A percentile compares a stretch with the other conserved stretches of the same genome.
These are phyloP conservation scores for Metschnikowia lunata DNA, from an alignment of 805 yeast genomes.

Conservation along the genomic window DNA sequence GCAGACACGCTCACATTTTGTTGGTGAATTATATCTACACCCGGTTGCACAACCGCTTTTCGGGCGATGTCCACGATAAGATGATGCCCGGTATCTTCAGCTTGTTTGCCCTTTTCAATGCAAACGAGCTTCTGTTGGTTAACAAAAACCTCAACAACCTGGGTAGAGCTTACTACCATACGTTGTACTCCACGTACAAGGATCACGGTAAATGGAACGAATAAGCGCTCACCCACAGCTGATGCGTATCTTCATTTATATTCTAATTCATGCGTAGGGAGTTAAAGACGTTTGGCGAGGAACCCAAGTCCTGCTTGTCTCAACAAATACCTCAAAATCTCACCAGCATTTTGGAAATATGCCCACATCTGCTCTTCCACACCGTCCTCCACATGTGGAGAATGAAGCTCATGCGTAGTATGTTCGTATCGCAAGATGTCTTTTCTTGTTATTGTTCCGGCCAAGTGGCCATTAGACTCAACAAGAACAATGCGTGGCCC, in stretches of 20 bases:
- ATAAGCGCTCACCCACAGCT: not conserved
- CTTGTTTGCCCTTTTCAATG: slow-evolving; percentile 66
- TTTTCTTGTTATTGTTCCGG: slow-evolving; percentile 81
- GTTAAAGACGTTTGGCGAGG: slow-evolving; percentile 1
- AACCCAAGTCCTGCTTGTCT: slow-evolving; percentile 1
- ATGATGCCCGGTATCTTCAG: slow-evolving; percentile 55
- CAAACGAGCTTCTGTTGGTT: slow-evolving; percentile 57
- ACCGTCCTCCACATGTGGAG: slow-evolving; percentile 16
- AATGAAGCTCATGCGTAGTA: slow-evolving; percentile 26
- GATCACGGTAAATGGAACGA: slow-evolving; percentile 78
- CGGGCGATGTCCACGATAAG: slow-evolving; percentile 40
- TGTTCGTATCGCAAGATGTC: slow-evolving; percentile 68
- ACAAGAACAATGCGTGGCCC: slow-evolving; percentile 78
- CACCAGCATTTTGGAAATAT: slow-evolving; percentile 4
- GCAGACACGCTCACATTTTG: slow-evolving; percentile 59
- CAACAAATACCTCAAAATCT: not conserved
- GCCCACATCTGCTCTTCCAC: slow-evolving; percentile 36
- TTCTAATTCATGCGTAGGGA: no score
- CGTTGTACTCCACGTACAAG: slow-evolving; percentile 67
- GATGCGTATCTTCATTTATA: no score
- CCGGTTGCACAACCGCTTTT: slow-evolving; percentile 48
- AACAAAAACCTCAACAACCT: slow-evolving; percentile 64
- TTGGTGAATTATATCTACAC: slow-evolving; percentile 54
- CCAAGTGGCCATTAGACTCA: slow-evolving; percentile 54
- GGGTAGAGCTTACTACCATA: slow-evolving; percentile 63